phyloP scores from a whole-genome alignment of 2,329 filamentous ascomycete genomes.

The Tolypocladium ovalisporum region DNA sequence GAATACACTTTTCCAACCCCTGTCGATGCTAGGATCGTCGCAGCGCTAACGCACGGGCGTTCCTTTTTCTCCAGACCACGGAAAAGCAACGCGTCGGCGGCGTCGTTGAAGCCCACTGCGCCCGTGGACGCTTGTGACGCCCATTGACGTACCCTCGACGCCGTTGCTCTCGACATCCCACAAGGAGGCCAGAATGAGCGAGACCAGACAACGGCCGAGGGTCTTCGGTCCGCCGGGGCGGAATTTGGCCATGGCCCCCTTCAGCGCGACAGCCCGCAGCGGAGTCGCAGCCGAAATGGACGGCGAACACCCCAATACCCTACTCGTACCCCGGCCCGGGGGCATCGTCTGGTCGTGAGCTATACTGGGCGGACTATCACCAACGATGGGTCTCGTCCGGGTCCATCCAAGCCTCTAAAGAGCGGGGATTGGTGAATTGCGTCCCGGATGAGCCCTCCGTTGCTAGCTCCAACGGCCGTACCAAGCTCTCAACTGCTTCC shows the following conservation, averaged over 20 bases:
- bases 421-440: background rate
- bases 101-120: background rate
- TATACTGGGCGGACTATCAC: background rate
- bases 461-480: background rate
- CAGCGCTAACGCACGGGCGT: background rate
- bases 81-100: background rate
- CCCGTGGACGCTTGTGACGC: background rate
- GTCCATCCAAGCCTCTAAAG: background rate
- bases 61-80: background rate
- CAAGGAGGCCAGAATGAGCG: background rate
- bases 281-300: background rate
- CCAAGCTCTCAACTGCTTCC: background rate
- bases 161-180: background rate
- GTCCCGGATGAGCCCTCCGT: background rate
- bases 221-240: background rate
- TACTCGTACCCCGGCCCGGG: too few relatives aligned
- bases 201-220: background rate
- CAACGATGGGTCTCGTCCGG: background rate
- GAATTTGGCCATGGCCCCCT: background rate
- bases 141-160: background rate
- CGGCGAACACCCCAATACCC: background rate
- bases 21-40: background rate
- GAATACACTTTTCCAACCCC: background rate
- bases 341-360: background rate
- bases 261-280: background rate